These are phyloP conservation scores for Eimeria necatrix DNA, from an alignment of 169 alveolate species.

Conservation along the genomic window DNA sequence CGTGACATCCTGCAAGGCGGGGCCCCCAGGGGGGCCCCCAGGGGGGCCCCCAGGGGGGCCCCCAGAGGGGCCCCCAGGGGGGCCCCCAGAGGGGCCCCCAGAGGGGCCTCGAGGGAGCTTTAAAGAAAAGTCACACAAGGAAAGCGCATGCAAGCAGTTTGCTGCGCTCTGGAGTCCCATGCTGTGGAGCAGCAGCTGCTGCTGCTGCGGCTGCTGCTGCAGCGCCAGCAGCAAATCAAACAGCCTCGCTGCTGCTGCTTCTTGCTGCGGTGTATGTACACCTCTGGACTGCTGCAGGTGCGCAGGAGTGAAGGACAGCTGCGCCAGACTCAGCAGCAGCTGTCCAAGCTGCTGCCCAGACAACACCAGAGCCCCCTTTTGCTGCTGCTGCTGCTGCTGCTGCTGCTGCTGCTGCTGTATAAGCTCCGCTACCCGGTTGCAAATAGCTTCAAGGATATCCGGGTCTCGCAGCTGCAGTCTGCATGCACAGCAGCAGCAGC, in stretches of 20 bases:
- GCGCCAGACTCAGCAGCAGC: background rate
- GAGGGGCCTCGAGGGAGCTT: background rate
- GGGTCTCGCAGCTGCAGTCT: background rate
- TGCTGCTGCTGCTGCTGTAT: conserved; percentile 35
- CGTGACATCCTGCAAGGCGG: background rate
- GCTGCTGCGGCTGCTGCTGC: conserved; percentile 5
- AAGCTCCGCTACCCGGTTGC: background rate
- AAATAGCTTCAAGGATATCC: background rate
- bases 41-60: background rate
- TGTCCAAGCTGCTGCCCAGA: conserved; percentile 7
- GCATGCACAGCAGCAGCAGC: background rate
- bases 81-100: background rate
- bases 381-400: conserved; percentile 53
- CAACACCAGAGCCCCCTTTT: background rate
- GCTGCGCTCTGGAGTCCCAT: background rate
- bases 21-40: background rate
- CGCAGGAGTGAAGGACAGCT: background rate
- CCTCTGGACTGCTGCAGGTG: conserved; percentile 2
- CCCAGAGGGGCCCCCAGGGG: background rate
- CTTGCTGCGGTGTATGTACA: background rate
- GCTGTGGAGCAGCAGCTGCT: background rate
- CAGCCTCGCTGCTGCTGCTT: background rate
- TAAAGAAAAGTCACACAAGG: background rate
- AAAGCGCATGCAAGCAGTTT: background rate
- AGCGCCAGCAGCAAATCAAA: background rate